Evolutionary conservation across 495 filamentous ascomycete genomes (phyloP).

Genomic region (Parachaetomium inaequale): DNA sequence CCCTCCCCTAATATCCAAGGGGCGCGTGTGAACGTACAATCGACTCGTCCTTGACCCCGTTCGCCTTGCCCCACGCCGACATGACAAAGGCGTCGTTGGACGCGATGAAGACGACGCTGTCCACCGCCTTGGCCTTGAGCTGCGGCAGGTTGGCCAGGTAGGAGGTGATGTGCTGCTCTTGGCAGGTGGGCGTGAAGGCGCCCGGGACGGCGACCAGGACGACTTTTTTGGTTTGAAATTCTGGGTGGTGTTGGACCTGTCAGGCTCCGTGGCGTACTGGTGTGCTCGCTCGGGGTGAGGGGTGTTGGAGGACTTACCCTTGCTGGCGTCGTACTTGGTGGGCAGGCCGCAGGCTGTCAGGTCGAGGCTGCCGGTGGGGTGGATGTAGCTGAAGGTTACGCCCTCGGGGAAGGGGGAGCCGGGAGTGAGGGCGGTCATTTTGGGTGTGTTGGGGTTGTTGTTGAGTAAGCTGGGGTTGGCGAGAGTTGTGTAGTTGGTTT

Average conservation of each 20-base stretch:
- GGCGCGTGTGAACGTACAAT: constrained; percentile 54
- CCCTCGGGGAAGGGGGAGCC: constrained; percentile 80
- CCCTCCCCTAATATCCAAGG: too few relatives aligned
- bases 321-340: constrained; percentile 75
- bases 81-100: constrained; percentile 92
- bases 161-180: constrained; percentile 77
- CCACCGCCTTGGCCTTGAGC: constrained; percentile 81
- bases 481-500: background rate
- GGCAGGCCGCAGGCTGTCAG: constrained; percentile 76
- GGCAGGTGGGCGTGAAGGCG: constrained; percentile 94
- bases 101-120: constrained; percentile 78
- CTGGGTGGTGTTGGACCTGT: constrained; percentile 31
- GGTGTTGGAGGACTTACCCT: constrained; percentile 41
- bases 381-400: constrained; percentile 76
- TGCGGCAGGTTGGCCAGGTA: constrained; percentile 71
- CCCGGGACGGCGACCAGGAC: constrained; percentile 88
- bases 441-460: constrained; percentile 20
- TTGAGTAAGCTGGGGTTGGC: background rate
- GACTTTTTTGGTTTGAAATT: constrained; percentile 84
- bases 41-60: constrained; percentile 71
- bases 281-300: background rate
- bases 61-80: constrained; percentile 94
- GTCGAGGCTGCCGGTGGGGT: constrained; percentile 60
- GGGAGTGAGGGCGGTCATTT: constrained; percentile 69
- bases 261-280: background rate